phyloP scores from a whole-genome alignment of 768 basidiomycete genomes.

The Lenzites betulinus region DNA sequence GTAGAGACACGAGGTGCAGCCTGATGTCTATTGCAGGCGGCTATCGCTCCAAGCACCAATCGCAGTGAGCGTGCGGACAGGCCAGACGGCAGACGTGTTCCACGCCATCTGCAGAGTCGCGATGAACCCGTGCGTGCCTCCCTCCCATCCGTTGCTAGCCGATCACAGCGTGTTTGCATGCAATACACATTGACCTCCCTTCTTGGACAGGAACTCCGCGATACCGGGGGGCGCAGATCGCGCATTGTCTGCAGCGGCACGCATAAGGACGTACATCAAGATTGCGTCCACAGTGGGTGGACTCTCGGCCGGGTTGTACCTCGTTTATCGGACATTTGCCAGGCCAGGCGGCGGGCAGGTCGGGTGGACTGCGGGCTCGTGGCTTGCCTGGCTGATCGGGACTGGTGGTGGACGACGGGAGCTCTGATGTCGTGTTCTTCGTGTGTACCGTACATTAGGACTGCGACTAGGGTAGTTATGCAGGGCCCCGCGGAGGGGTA shows the following conservation, averaged over 20 bases:
- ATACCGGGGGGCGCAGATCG: slow-evolving; percentile 81
- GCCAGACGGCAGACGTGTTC: slow-evolving; percentile 85
- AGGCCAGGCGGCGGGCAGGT: slow-evolving; percentile 58
- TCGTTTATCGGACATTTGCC: slow-evolving; percentile 69
- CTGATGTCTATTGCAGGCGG: slow-evolving; percentile 93
- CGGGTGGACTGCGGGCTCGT: slow-evolving; percentile 54
- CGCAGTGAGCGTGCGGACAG: slow-evolving; percentile 87
- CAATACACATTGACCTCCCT: slow-evolving; percentile 14
- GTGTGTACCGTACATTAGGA: not conserved
- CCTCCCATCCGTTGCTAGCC: not conserved
- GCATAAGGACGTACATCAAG: slow-evolving; percentile 71
- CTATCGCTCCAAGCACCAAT: slow-evolving; percentile 92
- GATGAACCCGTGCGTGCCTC: slow-evolving; percentile 67
- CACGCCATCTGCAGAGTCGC: slow-evolving; percentile 83
- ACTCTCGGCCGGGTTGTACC: slow-evolving; percentile 67
- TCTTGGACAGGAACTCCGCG: slow-evolving; percentile 28
- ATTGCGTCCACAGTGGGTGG: slow-evolving; percentile 75
- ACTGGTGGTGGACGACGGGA: slow-evolving; percentile 44
- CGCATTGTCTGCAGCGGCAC: slow-evolving; percentile 66
- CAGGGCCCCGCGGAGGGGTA: slow-evolving; percentile 4
- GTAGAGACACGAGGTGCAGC: slow-evolving; percentile 96
- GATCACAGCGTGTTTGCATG: slow-evolving; percentile 14
- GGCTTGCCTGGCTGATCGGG: slow-evolving; percentile 70
- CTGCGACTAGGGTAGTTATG: not conserved
- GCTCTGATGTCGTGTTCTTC: slow-evolving; percentile 29